phyloP scores from a whole-genome alignment of 140 eudicot species.

The Flaveria floridana region DNA sequence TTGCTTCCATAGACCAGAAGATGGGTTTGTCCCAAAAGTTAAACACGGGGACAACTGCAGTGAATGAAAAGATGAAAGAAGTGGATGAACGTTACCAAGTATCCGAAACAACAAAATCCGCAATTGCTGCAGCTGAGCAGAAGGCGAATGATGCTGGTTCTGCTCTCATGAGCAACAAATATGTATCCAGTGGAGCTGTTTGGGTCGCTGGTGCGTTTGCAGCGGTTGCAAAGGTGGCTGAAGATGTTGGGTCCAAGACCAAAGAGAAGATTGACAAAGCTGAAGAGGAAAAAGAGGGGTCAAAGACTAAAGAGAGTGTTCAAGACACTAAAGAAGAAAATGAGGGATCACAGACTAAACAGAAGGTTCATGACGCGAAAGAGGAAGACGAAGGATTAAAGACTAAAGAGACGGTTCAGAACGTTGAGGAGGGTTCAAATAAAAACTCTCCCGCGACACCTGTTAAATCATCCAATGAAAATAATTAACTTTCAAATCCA shows the following conservation, averaged over 20 bases:
- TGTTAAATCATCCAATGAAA: constrained; percentile 23
- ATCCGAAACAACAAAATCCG: constrained; percentile 49
- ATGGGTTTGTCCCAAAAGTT: constrained; percentile 50
- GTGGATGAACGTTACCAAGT: constrained; percentile 55
- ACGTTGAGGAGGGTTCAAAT: constrained; percentile 37
- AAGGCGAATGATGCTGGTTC: constrained; percentile 47
- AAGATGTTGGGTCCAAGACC: constrained; percentile 47
- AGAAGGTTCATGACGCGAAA: constrained; percentile 32
- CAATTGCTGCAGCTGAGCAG: constrained; percentile 49
- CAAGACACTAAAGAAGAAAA: constrained; percentile 14
- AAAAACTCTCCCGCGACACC: constrained; percentile 37
- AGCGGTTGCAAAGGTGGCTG: constrained; percentile 52
- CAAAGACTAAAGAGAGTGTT: constrained; percentile 3
- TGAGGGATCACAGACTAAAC: constrained; percentile 28
- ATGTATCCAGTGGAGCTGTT: constrained; percentile 51
- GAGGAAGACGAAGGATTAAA: constrained; percentile 16
- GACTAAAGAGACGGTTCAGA: constrained; percentile 37
- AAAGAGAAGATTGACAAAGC: constrained; percentile 51
- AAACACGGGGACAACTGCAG: constrained; percentile 41
- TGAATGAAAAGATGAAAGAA: constrained; percentile 47
- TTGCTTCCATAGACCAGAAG: constrained; percentile 43
- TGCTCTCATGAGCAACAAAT: constrained; percentile 49
- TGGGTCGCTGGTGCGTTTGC: constrained; percentile 55
- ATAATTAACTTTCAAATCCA: constrained; percentile 22
- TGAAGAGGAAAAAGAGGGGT: constrained; percentile 38